Conservation (phyloP, 345 rosid species). For the Gossypium rotundifolium region DNA sequence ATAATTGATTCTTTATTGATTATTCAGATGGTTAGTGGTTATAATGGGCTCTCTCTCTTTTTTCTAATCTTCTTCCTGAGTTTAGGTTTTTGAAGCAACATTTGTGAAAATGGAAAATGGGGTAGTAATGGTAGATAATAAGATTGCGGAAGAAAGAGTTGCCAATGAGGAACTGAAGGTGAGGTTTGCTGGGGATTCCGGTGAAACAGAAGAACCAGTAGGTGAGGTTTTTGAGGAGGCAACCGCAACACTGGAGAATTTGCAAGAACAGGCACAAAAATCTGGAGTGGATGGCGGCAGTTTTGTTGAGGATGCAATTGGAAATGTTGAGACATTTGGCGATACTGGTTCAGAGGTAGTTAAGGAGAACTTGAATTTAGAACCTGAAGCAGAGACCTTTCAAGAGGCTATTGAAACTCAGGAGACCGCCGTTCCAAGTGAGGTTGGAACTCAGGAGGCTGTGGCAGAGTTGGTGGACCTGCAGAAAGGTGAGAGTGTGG, state of each 20-base stretch:
- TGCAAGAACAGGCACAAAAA: slow-evolving; percentile 22
- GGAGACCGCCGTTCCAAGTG: slow-evolving; percentile 16
- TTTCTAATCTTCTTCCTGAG: slow-evolving; percentile 19
- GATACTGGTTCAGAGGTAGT: slow-evolving; percentile 12
- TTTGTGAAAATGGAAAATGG: slow-evolving; percentile 56
- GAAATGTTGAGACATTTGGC: background rate
- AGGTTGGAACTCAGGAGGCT: slow-evolving; percentile 18
- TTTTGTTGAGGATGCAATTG: slow-evolving; percentile 11
- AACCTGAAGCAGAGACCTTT: slow-evolving; percentile 39
- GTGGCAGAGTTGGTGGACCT: slow-evolving; percentile 12
- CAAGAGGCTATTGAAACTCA: slow-evolving; percentile 44
- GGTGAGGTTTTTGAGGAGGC: slow-evolving; percentile 79
- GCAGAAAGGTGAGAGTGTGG: slow-evolving; percentile 26
- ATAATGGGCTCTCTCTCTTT: background rate
- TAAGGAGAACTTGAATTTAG: slow-evolving; percentile 24
- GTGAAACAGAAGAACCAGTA: slow-evolving; percentile 31
- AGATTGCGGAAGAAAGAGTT: slow-evolving; percentile 27
- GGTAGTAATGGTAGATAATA: slow-evolving; percentile 31
- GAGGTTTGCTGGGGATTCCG: slow-evolving; percentile 23
- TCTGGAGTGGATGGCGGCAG: slow-evolving; percentile 12
- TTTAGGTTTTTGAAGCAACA: slow-evolving; percentile 32
- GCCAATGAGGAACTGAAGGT: slow-evolving; percentile 26
- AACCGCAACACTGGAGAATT: slow-evolving; percentile 34
- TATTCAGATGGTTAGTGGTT: slow-evolving; percentile 5
- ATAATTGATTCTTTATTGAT: slow-evolving; percentile 1